Conservation (phyloP, 768 basidiomycete genomes). For the Daedaleopsis sinensis region DNA sequence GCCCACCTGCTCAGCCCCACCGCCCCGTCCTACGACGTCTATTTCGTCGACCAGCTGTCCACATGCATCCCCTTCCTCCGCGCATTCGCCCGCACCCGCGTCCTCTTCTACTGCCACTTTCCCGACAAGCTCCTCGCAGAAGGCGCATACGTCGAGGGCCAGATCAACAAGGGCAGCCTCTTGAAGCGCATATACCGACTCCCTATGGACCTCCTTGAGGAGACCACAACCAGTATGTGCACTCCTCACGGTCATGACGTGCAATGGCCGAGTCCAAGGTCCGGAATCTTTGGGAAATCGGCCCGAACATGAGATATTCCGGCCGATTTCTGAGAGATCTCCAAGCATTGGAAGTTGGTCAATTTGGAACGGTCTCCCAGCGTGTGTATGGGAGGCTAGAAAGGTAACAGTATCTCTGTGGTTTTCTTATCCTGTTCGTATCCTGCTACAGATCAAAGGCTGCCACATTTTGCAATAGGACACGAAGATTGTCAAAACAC, state of each 20-base stretch:
- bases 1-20: conserved; percentile 56
- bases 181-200: conserved; percentile 80
- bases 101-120: conserved; percentile 98
- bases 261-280: too few species aligned
- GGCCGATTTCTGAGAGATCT: too few species aligned
- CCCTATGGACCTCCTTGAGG: conserved; percentile 91
- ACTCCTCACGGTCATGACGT: neutral
- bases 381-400: too few species aligned
- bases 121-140: conserved; percentile 90
- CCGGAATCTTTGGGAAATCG: too few species aligned
- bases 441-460: too few species aligned
- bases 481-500: too few species aligned
- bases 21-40: conserved; percentile 72
- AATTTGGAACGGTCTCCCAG: too few species aligned
- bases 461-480: too few species aligned
- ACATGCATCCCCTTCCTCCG: conserved; percentile 88
- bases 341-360: too few species aligned
- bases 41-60: conserved; percentile 94
- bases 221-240: conserved; percentile 79
- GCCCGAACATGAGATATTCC: too few species aligned
- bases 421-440: too few species aligned
- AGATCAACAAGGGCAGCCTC: conserved; percentile 43
- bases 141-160: conserved; percentile 64
- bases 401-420: too few species aligned
- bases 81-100: conserved; percentile 64